A percentile compares a stretch with the other conserved stretches of the same genome.
Evolutionary conservation across 345 rosid genomes (phyloP).

Genomic region (Citrus mangshanensis): DNA sequence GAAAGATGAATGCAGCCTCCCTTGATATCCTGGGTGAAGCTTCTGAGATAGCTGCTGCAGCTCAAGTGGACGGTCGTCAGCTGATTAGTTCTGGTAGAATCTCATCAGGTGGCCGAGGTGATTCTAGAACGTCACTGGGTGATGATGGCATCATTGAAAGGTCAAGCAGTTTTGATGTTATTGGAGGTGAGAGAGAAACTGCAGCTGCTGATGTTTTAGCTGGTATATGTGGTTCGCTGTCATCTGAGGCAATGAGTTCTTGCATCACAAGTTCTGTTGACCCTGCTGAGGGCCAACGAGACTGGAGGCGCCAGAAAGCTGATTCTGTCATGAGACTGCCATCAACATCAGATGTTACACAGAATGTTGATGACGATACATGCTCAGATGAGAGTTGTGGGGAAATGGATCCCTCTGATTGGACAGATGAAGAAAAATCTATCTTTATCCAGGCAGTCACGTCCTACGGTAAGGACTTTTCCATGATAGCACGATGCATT

Average conservation of each 20-base stretch:
- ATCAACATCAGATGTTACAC: slow-evolving; percentile 54
- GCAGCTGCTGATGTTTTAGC: slow-evolving; percentile 84
- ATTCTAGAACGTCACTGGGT: slow-evolving; percentile 39
- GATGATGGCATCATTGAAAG: slow-evolving; percentile 46
- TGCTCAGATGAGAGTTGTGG: slow-evolving; percentile 94
- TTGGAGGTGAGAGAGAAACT: slow-evolving; percentile 61
- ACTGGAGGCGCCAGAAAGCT: slow-evolving; percentile 40
- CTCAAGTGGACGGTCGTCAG: slow-evolving; percentile 48
- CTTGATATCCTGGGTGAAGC: slow-evolving; percentile 77
- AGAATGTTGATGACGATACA: slow-evolving; percentile 71
- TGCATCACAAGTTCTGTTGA: slow-evolving; percentile 67
- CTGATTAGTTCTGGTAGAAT: slow-evolving; percentile 41
- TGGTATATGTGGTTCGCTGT: slow-evolving; percentile 70
- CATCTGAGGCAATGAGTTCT: slow-evolving; percentile 86
- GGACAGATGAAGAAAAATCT: slow-evolving; percentile 91
- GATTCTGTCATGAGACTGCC: slow-evolving; percentile 42
- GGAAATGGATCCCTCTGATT: slow-evolving; percentile 76
- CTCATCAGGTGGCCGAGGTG: slow-evolving; percentile 37
- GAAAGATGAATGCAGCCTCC: slow-evolving; percentile 64
- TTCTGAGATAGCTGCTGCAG: slow-evolving; percentile 81
- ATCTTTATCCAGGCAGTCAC: slow-evolving; percentile 70
- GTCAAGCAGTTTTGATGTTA: slow-evolving; percentile 44
- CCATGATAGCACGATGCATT: slow-evolving; percentile 57
- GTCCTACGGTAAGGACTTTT: slow-evolving; percentile 81
- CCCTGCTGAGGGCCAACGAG: slow-evolving; percentile 45